Conservation (phyloP, 2,329 filamentous ascomycete genomes). For the Trichoderma sp. region DNA sequence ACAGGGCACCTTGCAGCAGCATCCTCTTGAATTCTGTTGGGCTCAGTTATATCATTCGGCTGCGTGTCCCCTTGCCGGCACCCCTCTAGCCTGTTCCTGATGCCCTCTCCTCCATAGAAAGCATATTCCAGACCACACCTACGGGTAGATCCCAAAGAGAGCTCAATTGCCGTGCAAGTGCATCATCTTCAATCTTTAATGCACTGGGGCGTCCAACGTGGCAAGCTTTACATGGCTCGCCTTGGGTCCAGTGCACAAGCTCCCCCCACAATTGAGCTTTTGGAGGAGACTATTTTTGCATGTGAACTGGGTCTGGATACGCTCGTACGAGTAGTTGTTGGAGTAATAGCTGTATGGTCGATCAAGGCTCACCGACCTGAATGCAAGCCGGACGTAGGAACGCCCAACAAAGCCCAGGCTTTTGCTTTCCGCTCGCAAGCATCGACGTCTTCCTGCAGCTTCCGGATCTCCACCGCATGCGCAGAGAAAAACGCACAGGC, state of each 20-base stretch:
- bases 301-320: not conserved
- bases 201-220: conserved; percentile 5
- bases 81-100: not conserved
- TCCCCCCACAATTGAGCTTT: not conserved
- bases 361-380: conserved; percentile 10
- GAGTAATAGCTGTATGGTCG: conserved; percentile 1
- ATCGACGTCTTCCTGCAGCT: not conserved
- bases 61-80: not conserved
- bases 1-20: conserved; percentile 8
- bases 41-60: not conserved
- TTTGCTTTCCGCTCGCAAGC: not conserved
- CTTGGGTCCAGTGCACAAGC: not conserved
- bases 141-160: not conserved
- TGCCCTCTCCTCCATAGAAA: not conserved
- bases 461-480: conserved; percentile 1
- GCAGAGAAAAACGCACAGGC: not conserved
- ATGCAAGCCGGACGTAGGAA: not conserved
- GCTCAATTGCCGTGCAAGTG: not conserved
- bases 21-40: conserved; percentile 2
- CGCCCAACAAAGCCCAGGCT: not conserved
- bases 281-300: not conserved
- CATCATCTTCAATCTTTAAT: not conserved
- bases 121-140: too few relatives aligned
- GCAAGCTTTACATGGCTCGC: not conserved
- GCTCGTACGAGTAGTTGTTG: not conserved